Percentiles rank a stretch among this genome's conserved stretches.
Conservation (phyloP, 2,329 filamentous ascomycete genomes). For the Sporothrix schenckii region DNA sequence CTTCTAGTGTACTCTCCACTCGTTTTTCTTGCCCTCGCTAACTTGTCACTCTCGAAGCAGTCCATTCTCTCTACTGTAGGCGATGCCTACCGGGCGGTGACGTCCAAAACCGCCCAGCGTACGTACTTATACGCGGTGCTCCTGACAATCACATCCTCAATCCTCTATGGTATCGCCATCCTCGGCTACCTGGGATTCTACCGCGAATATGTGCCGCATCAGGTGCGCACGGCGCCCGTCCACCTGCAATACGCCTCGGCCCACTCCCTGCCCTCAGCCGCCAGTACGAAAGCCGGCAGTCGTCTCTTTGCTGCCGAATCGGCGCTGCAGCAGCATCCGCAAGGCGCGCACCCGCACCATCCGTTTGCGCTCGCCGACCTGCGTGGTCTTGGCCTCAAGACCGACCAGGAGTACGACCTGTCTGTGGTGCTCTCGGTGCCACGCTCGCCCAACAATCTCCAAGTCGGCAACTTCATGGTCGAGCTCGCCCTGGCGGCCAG, state of each 20-base stretch:
- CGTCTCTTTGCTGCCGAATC: slow-evolving; percentile 17
- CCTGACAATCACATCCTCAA: slow-evolving; percentile 48
- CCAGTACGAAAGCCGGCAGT: slow-evolving; percentile 11
- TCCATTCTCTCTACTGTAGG: slow-evolving; percentile 1
- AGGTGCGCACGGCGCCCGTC: slow-evolving; percentile 56
- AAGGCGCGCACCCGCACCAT: slow-evolving; percentile 46
- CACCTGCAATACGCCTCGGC: slow-evolving; percentile 61
- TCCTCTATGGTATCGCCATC: slow-evolving; percentile 53
- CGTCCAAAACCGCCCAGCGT: slow-evolving; percentile 56
- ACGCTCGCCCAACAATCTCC: slow-evolving; percentile 73
- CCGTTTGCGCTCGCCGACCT: slow-evolving; percentile 58
- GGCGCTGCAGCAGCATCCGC: slow-evolving; percentile 7
- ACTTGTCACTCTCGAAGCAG: background rate
- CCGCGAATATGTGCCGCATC: slow-evolving; percentile 59
- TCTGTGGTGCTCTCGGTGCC: slow-evolving; percentile 75
- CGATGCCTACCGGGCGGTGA: slow-evolving; percentile 45
- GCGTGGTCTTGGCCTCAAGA: slow-evolving; percentile 58
- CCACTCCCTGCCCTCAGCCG: background rate
- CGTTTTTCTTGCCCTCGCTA: background rate
- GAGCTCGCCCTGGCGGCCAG: slow-evolving; percentile 67
- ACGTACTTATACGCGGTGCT: slow-evolving; percentile 54
- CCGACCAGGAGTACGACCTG: slow-evolving; percentile 83
- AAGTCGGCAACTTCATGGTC: slow-evolving; percentile 92
- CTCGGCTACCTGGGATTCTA: slow-evolving; percentile 59
- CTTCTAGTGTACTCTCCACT: background rate